Evolutionary conservation across 768 basidiomycete species (phyloP).

Genomic region (Sarcodon sp.): DNA sequence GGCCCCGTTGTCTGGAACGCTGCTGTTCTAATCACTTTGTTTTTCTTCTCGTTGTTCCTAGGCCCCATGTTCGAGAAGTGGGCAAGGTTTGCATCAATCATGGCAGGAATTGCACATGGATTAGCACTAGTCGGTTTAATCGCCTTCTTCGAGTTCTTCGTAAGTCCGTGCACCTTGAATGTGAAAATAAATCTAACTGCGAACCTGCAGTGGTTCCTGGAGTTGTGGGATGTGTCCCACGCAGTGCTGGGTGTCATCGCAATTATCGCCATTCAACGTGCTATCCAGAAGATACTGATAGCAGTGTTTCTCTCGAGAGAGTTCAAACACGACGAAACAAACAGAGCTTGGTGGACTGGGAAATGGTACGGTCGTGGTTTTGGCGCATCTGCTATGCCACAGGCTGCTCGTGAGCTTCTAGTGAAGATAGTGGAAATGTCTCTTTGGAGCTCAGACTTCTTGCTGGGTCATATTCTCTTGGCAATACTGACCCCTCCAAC

Average conservation of each 20-base stretch:
- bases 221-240: slow-evolving; percentile 94
- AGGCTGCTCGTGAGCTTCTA: slow-evolving; percentile 92
- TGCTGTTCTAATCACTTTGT: slow-evolving; percentile 68
- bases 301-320: slow-evolving; percentile 91
- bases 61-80: slow-evolving; percentile 82
- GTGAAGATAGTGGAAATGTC: slow-evolving; percentile 99
- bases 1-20: slow-evolving; percentile 97
- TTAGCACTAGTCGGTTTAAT: slow-evolving; percentile 71
- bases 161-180: slow-evolving; percentile 31
- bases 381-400: slow-evolving; percentile 84
- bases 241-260: slow-evolving; percentile 89
- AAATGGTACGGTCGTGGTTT: slow-evolving; percentile 95
- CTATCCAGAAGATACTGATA: slow-evolving; percentile 90
- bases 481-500: slow-evolving; percentile 79
- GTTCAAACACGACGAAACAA: slow-evolving; percentile 97
- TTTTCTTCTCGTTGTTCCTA: slow-evolving; percentile 86
- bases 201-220: slow-evolving; percentile 75
- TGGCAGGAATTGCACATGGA: slow-evolving; percentile 87
- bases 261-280: slow-evolving; percentile 82
- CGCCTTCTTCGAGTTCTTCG: slow-evolving; percentile 93
- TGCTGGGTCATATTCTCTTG: slow-evolving; percentile 73
- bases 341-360: slow-evolving; percentile 98
- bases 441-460: slow-evolving; percentile 91
- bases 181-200: slow-evolving; percentile 8
- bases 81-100: slow-evolving; percentile 80